These are phyloP conservation scores for Colletotrichum destructivum DNA, from an alignment of 2,329 filamentous ascomycete genomes.

Conservation along the genomic window DNA sequence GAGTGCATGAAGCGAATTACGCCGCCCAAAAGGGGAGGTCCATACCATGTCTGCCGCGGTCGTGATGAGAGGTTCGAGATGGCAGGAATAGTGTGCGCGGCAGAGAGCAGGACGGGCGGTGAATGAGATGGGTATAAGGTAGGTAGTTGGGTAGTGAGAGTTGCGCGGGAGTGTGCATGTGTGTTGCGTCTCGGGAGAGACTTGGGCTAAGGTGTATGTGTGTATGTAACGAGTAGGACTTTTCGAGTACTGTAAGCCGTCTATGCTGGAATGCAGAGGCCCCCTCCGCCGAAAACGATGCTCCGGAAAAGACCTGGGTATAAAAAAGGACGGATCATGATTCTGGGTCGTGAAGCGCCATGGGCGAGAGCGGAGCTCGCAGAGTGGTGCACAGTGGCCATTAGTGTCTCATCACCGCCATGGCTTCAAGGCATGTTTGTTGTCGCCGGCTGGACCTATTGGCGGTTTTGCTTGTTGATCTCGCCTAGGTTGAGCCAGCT, in stretches of 20 bases:
- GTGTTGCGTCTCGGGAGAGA: slow-evolving; percentile 25
- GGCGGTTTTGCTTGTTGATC: slow-evolving; percentile 43
- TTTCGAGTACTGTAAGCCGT: slow-evolving; percentile 43
- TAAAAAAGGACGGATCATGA: slow-evolving; percentile 45
- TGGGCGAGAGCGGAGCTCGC: slow-evolving; percentile 38
- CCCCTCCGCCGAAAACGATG: slow-evolving; percentile 41
- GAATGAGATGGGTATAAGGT: neutral
- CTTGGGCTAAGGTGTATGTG: slow-evolving; percentile 9
- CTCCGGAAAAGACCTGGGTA: slow-evolving; percentile 45
- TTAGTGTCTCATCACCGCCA: slow-evolving; percentile 38
- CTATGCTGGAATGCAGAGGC: slow-evolving; percentile 42
- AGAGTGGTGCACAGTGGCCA: slow-evolving; percentile 27
- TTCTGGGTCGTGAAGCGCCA: slow-evolving; percentile 42
- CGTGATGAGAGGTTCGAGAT: slow-evolving; percentile 15
- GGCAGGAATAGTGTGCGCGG: slow-evolving; percentile 27
- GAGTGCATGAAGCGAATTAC: slow-evolving; percentile 40
- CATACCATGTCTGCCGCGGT: slow-evolving; percentile 32
- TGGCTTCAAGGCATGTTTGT: slow-evolving; percentile 26
- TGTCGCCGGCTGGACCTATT: slow-evolving; percentile 14
- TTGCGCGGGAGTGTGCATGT: slow-evolving; percentile 10
- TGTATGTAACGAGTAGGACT: slow-evolving; percentile 39
- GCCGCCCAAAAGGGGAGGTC: slow-evolving; percentile 18
- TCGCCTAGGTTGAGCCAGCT: slow-evolving; percentile 84
- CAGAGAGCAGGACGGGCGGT: neutral
- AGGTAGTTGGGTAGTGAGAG: neutral